Evolutionary conservation across 768 basidiomycete genomes (phyloP).

Genomic region (Mycena capillaripes): DNA sequence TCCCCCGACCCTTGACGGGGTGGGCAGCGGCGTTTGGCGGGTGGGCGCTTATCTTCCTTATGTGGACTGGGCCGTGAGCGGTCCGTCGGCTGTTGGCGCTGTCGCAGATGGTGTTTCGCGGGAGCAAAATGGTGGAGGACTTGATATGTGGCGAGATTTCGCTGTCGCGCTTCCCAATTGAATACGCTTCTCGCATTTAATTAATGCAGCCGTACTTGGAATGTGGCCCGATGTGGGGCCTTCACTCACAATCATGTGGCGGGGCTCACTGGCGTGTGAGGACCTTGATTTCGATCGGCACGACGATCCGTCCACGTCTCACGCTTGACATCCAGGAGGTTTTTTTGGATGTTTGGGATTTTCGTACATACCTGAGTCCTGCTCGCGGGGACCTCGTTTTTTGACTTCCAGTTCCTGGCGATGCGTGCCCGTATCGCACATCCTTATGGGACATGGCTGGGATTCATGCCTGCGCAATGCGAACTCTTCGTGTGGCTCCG

Average conservation of each 20-base stretch:
- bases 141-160: background rate
- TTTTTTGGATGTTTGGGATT: background rate
- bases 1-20: background rate
- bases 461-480: background rate
- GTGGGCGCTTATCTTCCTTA: background rate
- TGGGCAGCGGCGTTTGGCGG: background rate
- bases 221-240: too few species aligned
- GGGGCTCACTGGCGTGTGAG: background rate
- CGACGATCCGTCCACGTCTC: background rate
- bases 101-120: background rate
- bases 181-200: background rate
- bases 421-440: background rate
- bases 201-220: background rate
- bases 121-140: background rate
- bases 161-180: too few species aligned
- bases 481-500: conserved; percentile 12
- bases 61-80: background rate
- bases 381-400: background rate
- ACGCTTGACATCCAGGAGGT: background rate
- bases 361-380: background rate
- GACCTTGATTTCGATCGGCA: conserved; percentile 9
- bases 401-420: background rate
- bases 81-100: background rate
- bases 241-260: background rate
- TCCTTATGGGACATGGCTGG: background rate